These are phyloP conservation scores for Cordyceps militaris DNA, from an alignment of 2,329 filamentous ascomycete species.

Conservation along the genomic window DNA sequence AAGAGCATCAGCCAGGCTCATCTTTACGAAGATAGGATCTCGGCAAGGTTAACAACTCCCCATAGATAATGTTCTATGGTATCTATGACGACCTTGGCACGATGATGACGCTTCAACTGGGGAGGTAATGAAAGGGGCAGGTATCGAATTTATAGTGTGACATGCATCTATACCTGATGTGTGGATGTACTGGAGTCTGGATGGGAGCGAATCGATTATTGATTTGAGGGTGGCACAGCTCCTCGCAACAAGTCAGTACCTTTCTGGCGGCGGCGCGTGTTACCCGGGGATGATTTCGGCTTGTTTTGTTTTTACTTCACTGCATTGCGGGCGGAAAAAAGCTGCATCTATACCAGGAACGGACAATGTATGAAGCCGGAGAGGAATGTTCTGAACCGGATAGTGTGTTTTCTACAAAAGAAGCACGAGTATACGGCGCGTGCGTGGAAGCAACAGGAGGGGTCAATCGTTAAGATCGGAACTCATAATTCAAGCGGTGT, in stretches of 20 bases:
- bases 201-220: conserved; percentile 14
- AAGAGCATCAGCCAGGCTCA: conserved; percentile 12
- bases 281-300: conserved; percentile 8
- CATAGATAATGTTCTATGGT: not conserved
- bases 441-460: not conserved
- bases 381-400: conserved; percentile 1
- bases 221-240: conserved; percentile 5
- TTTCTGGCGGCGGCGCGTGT: not conserved
- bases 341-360: conserved; percentile 14
- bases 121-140: not conserved
- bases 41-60: not conserved
- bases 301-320: conserved; percentile 11
- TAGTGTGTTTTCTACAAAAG: conserved; percentile 12
- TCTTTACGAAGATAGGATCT: not conserved
- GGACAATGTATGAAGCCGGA: conserved; percentile 11
- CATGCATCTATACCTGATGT: not conserved
- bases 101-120: not conserved
- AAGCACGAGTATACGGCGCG: conserved; percentile 3
- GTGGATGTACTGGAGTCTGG: conserved; percentile 11
- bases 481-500: conserved; percentile 10
- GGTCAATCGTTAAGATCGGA: not conserved
- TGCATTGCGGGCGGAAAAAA: conserved; percentile 14
- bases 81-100: not conserved
- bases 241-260: not conserved
- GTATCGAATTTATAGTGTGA: conserved; percentile 4